These are phyloP conservation scores for Termitomyces sp. DNA, from an alignment of 768 basidiomycete genomes.

Conservation along the genomic window DNA sequence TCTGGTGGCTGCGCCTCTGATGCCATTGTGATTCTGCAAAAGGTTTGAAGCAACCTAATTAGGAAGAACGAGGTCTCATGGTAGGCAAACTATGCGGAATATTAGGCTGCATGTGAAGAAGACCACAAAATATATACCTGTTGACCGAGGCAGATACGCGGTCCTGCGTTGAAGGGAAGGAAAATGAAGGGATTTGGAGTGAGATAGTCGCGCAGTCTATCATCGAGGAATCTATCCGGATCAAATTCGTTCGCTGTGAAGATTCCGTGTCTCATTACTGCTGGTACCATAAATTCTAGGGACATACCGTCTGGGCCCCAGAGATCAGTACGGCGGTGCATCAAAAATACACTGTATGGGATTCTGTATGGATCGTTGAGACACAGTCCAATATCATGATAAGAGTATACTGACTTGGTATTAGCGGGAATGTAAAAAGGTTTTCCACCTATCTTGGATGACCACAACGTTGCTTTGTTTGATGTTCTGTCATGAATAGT, in stretches of 20 bases:
- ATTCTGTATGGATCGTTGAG: constrained; percentile 10
- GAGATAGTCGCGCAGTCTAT: constrained; percentile 46
- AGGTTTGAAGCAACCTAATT: constrained; percentile 39
- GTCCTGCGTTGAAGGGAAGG: constrained; percentile 64
- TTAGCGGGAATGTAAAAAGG: constrained; percentile 33
- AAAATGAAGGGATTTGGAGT: constrained; percentile 63
- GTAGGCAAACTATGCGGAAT: constrained; percentile 40
- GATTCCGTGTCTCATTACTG: background rate
- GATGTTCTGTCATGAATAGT: constrained; percentile 12
- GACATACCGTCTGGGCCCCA: constrained; percentile 56
- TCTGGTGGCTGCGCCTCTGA: constrained; percentile 35
- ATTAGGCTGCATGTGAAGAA: background rate
- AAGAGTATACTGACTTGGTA: constrained; percentile 17
- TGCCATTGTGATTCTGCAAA: constrained; percentile 31
- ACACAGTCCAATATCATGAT: constrained; percentile 5
- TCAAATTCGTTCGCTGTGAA: constrained; percentile 47
- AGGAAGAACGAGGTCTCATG: constrained; percentile 49
- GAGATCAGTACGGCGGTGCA: constrained; percentile 40
- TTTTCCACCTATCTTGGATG: constrained; percentile 19
- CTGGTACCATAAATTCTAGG: background rate
- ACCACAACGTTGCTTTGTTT: constrained; percentile 23
- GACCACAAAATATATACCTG: constrained; percentile 21
- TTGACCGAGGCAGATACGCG: constrained; percentile 56
- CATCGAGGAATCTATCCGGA: constrained; percentile 62
- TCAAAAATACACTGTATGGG: constrained; percentile 28